Evolutionary conservation across 257 asterid species (phyloP).

Genomic region (Buddleja alternifolia): DNA sequence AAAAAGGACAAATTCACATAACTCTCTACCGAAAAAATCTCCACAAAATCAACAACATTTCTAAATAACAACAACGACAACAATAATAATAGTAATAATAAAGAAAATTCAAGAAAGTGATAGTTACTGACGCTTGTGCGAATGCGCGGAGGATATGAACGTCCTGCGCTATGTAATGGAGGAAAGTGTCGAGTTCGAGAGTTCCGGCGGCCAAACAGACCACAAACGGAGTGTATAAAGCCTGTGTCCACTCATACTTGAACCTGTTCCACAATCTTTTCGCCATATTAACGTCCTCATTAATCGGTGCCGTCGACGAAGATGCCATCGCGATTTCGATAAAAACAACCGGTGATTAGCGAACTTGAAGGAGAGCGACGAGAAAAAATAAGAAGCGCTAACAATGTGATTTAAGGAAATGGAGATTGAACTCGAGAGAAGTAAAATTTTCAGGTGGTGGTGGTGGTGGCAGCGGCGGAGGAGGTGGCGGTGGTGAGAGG

Average conservation of each 20-base stretch:
- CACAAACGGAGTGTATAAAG: conserved; percentile 75
- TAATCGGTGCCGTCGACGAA: conserved; percentile 42
- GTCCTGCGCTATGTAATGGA: conserved; percentile 79
- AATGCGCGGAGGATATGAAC: conserved; percentile 70
- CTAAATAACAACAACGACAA: neutral
- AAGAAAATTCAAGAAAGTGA: neutral
- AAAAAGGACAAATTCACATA: too few species aligned
- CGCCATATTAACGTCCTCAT: conserved; percentile 48
- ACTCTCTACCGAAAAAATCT: too few species aligned
- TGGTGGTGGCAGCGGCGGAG: too few species aligned
- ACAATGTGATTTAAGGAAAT: too few species aligned
- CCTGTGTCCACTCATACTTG: conserved; percentile 52
- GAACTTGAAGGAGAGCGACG: too few species aligned
- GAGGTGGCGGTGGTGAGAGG: too few species aligned
- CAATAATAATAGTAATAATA: too few species aligned
- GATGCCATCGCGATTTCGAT: conserved; percentile 34
- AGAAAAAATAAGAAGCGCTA: too few species aligned
- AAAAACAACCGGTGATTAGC: conserved; percentile 25
- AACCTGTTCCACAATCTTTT: conserved; percentile 69
- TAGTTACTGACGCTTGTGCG: conserved; percentile 66
- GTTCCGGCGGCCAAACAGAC: conserved; percentile 82
- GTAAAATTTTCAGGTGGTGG: too few species aligned
- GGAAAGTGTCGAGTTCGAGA: conserved; percentile 63
- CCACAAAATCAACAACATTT: too few species aligned
- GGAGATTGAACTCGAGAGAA: too few species aligned